Evolutionary conservation across 1,284 basidiomycete species (phyloP), one percentile per base, ranked within the genome.

Genomic region (Tylopilus orsonianus): DNA sequence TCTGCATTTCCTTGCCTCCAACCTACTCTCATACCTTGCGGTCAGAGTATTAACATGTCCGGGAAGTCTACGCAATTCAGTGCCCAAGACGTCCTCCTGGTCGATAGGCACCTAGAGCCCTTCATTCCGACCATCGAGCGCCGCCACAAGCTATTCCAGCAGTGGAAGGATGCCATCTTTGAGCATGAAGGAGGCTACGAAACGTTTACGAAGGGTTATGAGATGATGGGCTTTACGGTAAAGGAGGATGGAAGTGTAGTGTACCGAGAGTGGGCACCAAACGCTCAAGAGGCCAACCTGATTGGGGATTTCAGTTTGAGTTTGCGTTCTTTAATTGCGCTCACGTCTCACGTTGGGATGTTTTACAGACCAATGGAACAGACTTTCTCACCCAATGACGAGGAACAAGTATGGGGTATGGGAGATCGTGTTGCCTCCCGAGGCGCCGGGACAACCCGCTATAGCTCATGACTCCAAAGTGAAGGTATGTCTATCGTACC

Each of bases 221-320:
- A 87, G 56, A 82, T 81, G 55, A 91, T 90, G 72, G 96, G 96
- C 32, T 76, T 99, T 58, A 86, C 89, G 48, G 78, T 93, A 34
- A 75, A 77, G 40, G 65, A 72, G 19, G 79, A 88, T 48, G 85
- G 85, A 42, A 78, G 86, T 24, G 81, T 98, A 32, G 73, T 80
- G 8, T 99, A 98, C 67, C 78, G 90, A 60, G 96, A 99, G 67
- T 99, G 96, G 96, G 96, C 96, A 6, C 94, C 96, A 0, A 93
- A 91, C 59, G 95, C 87, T 12, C 73, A 67, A 39, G 83, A 87
- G 60, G 96, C 95, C 1, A 79, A 75, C 59, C 73, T 99, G 47
- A 93, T 94, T 62, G 96, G 96, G 43, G 96, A 99, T 41, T 99
- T 99, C 75, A 99, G 93, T 96, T 54, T 70, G n/a, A n/a, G 91